phyloP scores from a whole-genome alignment of 192 early-diverging fungal species.

The Gaertneriomyces sp. region DNA sequence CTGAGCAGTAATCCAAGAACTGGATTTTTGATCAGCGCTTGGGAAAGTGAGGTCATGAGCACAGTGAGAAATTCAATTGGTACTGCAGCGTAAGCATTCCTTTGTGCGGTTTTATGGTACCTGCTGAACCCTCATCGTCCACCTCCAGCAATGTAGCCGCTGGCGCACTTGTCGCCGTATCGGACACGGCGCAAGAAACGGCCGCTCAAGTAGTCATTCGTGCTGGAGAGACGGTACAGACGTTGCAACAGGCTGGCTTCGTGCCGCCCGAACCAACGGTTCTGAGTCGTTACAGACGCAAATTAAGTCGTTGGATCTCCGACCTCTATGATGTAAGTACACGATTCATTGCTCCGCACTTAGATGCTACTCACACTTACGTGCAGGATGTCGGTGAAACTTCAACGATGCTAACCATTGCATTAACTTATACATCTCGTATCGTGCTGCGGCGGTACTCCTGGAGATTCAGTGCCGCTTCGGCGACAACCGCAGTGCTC shows the following conservation, averaged over 20 bases:
- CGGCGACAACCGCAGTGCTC: neutral
- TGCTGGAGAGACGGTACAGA: conserved; percentile 15
- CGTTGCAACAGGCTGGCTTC: conserved; percentile 22
- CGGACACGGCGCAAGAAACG: conserved; percentile 14
- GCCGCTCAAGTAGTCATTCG: conserved; percentile 5
- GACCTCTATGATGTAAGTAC: conserved; percentile 9
- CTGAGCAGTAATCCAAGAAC: conserved; percentile 15
- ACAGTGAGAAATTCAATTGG: conserved; percentile 14
- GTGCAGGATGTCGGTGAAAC: conserved; percentile 15
- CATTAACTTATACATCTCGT: conserved; percentile 6
- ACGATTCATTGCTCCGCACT: neutral
- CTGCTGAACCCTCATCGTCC: neutral
- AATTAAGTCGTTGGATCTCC: conserved; percentile 2
- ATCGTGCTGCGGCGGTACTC: neutral
- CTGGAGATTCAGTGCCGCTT: neutral
- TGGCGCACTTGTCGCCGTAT: conserved; percentile 4
- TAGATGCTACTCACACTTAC: neutral
- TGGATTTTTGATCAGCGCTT: conserved; percentile 11
- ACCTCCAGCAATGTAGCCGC: conserved; percentile 5
- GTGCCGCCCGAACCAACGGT: conserved; percentile 17
- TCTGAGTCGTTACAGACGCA: neutral
- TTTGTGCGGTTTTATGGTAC: neutral
- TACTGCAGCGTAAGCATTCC: conserved; percentile 16
- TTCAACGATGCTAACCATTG: conserved; percentile 14
- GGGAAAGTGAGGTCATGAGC: conserved; percentile 16